Percentiles rank a stretch among this genome's conserved stretches.
These are phyloP conservation scores for Gracilaria gracilis DNA, from an alignment of 23 red algal genomes.

Conservation along the genomic window DNA sequence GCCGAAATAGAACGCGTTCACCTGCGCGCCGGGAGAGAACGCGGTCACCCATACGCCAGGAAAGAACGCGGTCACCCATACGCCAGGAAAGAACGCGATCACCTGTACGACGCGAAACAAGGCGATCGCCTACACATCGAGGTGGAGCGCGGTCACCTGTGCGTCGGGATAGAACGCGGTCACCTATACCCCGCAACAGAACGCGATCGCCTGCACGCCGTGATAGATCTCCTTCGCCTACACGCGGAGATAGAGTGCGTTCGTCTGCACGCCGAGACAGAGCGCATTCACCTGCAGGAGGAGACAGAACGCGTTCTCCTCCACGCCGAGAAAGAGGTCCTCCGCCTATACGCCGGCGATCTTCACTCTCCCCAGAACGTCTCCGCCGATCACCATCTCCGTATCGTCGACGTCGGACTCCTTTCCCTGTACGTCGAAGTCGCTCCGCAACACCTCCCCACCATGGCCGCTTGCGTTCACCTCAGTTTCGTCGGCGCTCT, in stretches of 20 bases:
- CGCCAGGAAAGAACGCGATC: not conserved
- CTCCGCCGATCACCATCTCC: not conserved
- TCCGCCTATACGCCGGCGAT: not conserved
- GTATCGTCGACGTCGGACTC: not conserved
- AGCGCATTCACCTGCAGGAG: not conserved
- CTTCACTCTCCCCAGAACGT: not conserved
- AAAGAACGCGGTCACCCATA: too few relatives aligned
- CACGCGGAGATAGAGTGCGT: not conserved
- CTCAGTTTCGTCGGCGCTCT: not conserved
- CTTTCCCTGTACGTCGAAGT: not conserved
- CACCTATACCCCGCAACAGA: not conserved
- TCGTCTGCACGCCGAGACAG: not conserved
- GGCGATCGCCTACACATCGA: not conserved
- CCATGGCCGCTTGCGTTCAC: not conserved
- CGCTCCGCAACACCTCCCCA: not conserved
- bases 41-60: not conserved
- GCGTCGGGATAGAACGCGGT: not conserved
- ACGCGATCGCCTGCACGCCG: not conserved
- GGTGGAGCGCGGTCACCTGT: not conserved
- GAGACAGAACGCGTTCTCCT: not conserved
- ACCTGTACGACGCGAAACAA: too few relatives aligned
- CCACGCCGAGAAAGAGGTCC: not conserved
- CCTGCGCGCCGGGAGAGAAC: not conserved
- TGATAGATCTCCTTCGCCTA: not conserved
- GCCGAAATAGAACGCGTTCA: not conserved